A percentile compares a stretch with the other conserved stretches of the same genome.
phyloP scores from a whole-genome alignment of 495 filamentous ascomycete species.

The Neurospora tetrasperma region DNA sequence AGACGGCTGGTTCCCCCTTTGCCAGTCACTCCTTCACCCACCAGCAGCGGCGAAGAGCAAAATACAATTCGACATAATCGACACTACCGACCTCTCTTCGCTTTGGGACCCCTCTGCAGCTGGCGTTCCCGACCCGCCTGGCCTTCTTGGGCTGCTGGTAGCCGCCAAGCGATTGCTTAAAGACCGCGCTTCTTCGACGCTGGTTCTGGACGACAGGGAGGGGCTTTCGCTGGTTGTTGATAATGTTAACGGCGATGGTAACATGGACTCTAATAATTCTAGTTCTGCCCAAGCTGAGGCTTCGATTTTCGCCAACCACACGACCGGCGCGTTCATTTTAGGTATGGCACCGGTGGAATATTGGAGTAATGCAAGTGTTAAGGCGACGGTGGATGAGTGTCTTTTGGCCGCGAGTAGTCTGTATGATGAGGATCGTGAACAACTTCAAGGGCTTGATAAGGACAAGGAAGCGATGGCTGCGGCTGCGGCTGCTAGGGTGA shows the following conservation, averaged over 20 bases:
- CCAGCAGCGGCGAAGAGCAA: neutral
- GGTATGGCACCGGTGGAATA: constrained; percentile 39
- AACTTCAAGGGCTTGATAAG: neutral
- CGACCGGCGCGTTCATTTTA: constrained; percentile 36
- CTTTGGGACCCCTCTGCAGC: neutral
- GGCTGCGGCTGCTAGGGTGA: neutral
- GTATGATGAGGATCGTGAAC: neutral
- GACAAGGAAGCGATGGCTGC: neutral
- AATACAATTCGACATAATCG: constrained; percentile 45
- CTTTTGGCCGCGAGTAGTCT: neutral
- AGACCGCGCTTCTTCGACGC: constrained; percentile 24
- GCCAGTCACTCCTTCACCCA: constrained; percentile 33
- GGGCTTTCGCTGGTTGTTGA: neutral
- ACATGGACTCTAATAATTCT: constrained; percentile 11
- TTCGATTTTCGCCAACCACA: constrained; percentile 25
- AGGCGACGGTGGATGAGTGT: constrained; percentile 22
- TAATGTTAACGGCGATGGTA: neutral
- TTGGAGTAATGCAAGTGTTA: constrained; percentile 36
- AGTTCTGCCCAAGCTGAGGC: neutral
- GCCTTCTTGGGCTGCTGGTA: constrained; percentile 38
- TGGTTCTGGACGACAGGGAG: constrained; percentile 21
- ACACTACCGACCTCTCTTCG: constrained; percentile 41
- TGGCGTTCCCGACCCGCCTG: constrained; percentile 30
- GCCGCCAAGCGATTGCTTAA: constrained; percentile 38
- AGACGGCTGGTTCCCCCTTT: constrained; percentile 37